Evolutionary conservation across 2,329 filamentous ascomycete genomes (phyloP).

Genomic region (Colletotrichum navitas): DNA sequence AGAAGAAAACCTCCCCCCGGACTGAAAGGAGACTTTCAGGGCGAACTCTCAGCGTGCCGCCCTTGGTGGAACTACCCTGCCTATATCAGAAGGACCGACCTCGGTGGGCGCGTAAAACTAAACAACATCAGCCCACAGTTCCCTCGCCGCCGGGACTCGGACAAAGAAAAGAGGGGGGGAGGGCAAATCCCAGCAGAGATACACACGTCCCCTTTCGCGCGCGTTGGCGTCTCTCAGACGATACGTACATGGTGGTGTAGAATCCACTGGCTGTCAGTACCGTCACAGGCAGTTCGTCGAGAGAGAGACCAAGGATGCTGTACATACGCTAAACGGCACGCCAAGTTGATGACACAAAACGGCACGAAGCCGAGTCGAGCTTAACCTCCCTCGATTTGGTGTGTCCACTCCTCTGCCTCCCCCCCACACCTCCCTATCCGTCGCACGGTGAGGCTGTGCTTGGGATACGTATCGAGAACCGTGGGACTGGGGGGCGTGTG

Average conservation of each 20-base stretch:
- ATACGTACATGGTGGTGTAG: slow-evolving; percentile 13
- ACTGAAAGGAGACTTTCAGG: slow-evolving; percentile 6
- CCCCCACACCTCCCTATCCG: not conserved
- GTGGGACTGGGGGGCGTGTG: slow-evolving; percentile 1
- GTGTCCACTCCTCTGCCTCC: not conserved
- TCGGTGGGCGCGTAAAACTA: slow-evolving; percentile 2
- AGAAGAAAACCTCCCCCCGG: no score
- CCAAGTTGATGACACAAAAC: slow-evolving; percentile 14
- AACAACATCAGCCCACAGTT: not conserved
- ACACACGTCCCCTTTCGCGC: slow-evolving; percentile 22
- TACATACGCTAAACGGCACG: not conserved
- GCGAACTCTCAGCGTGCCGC: slow-evolving; percentile 35
- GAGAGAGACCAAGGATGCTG: slow-evolving; percentile 4
- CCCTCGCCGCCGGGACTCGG: slow-evolving; percentile 11
- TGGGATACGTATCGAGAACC: slow-evolving; percentile 31
- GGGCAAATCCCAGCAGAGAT: slow-evolving; percentile 23
- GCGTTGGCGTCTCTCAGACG: slow-evolving; percentile 12
- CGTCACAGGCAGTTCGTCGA: slow-evolving; percentile 6
- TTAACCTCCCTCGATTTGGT: slow-evolving; percentile 34
- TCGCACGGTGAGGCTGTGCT: slow-evolving; percentile 34
- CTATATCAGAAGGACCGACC: slow-evolving; percentile 7
- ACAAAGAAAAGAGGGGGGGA: slow-evolving; percentile 11
- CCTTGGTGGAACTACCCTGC: slow-evolving; percentile 15
- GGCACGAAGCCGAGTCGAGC: slow-evolving; percentile 37
- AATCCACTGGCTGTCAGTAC: slow-evolving; percentile 8